Conservation (phyloP, 2,329 filamentous ascomycete species). For the Verticillium albo-atrum region DNA sequence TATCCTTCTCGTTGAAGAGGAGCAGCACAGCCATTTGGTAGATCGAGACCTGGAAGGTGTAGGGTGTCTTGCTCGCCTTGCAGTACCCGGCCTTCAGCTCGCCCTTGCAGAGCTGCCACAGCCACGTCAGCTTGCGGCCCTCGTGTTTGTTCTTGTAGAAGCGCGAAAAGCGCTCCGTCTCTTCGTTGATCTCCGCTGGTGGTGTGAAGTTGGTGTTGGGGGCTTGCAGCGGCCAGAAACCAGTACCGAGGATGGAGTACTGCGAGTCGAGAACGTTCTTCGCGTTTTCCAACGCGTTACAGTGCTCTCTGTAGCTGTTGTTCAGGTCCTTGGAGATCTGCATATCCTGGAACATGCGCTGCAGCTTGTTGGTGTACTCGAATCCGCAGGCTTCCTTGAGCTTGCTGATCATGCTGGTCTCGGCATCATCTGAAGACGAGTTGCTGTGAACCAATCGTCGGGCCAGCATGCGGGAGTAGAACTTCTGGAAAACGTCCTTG, state of each 20-base stretch:
- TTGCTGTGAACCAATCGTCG: constrained; percentile 92
- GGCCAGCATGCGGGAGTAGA: constrained; percentile 95
- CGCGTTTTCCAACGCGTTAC: constrained; percentile 58
- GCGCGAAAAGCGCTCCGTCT: constrained; percentile 81
- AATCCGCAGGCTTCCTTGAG: constrained; percentile 98
- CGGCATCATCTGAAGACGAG: constrained; percentile 93
- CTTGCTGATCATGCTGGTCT: constrained; percentile 99
- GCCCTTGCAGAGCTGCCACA: constrained; percentile 98
- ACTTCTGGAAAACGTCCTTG: constrained; percentile 99
- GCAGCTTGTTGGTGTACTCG: constrained; percentile 98
- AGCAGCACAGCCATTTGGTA: constrained; percentile 97
- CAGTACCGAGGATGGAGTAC: constrained; percentile 91
- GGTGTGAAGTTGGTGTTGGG: constrained; percentile 86
- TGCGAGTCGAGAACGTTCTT: constrained; percentile 76
- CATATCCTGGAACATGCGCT: constrained; percentile 99
- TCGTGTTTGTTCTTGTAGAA: constrained; percentile 98
- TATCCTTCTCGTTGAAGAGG: constrained; percentile 89
- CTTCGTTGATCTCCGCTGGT: constrained; percentile 76
- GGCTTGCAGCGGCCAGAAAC: constrained; percentile 91
- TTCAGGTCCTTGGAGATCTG: constrained; percentile 98
- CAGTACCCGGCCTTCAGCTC: constrained; percentile 93
- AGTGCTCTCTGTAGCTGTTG: constrained; percentile 76
- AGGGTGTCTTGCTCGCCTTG: constrained; percentile 83
- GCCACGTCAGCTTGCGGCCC: constrained; percentile 92
- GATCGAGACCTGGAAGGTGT: constrained; percentile 94